phyloP scores from a whole-genome alignment of 1,139 yeast genomes.

The Debaryomycetaceae sp. region DNA sequence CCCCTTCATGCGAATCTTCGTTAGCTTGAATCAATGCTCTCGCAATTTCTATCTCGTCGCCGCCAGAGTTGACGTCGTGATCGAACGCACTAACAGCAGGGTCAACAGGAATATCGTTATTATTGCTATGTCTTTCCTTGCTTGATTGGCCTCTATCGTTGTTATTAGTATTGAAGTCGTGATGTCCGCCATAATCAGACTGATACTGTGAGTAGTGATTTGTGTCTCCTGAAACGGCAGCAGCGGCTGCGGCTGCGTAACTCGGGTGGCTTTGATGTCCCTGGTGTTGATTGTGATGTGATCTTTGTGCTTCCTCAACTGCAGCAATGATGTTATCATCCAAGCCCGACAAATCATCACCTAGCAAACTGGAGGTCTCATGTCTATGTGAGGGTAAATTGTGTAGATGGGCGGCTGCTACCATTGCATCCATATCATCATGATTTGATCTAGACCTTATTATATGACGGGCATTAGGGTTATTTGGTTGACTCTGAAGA shows the following conservation, averaged over 20 bases:
- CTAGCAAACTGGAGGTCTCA: slow-evolving; percentile 26
- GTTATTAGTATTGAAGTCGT: slow-evolving; percentile 13
- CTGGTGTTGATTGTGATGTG: slow-evolving; percentile 22
- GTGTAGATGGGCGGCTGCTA: slow-evolving; percentile 33
- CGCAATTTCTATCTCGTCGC: slow-evolving; percentile 62
- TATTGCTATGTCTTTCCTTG: slow-evolving; percentile 13
- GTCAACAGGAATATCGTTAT: slow-evolving; percentile 47
- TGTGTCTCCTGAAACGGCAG: slow-evolving; percentile 26
- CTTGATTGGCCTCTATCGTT: slow-evolving; percentile 3
- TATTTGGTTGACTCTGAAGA: slow-evolving; percentile 17
- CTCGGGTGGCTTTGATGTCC: slow-evolving; percentile 16
- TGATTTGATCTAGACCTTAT: slow-evolving; percentile 18
- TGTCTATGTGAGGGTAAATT: slow-evolving; percentile 28
- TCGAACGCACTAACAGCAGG: slow-evolving; percentile 58
- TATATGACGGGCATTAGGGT: slow-evolving; percentile 20
- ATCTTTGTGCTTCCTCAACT: slow-evolving; percentile 59
- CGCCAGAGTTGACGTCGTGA: slow-evolving; percentile 37
- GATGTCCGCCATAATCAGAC: slow-evolving; percentile 19
- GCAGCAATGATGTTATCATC: slow-evolving; percentile 63
- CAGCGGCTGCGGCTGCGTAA: slow-evolving; percentile 45
- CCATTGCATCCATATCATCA: slow-evolving; percentile 35
- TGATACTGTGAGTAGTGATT: slow-evolving; percentile 15
- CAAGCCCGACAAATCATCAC: slow-evolving; percentile 40
- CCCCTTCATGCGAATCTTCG: slow-evolving; percentile 28
- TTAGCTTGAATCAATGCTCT: slow-evolving; percentile 63